Evolutionary conservation across 768 basidiomycete genomes (phyloP), one percentile per base, ranked within the genome.

Genomic region (Suillus decipiens): DNA sequence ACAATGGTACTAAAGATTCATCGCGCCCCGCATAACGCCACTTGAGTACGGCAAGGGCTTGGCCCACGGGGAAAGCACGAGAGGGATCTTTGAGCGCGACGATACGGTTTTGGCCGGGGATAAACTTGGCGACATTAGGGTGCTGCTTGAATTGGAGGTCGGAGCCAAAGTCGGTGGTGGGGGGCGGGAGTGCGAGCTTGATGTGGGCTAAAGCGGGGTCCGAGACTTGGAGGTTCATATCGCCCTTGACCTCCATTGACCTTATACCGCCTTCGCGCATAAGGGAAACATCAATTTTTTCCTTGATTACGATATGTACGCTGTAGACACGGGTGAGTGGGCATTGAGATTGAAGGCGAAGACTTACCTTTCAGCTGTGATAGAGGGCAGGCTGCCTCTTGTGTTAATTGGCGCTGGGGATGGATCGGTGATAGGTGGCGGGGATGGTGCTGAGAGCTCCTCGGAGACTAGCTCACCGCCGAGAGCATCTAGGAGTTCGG

Each of bases 111-210:
- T 79, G 78, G 63, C 86, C 85, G 12, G 89, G 86, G 0, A 79
- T 80, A 64, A 96, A 93, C 77, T 95, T 96, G 63, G 88, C 91
- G 15, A 98, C 92, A 64, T 97, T 90, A 8, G 96, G 96, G 70
- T 98, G 97, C 68, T 97, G 95, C 77, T 98, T 98, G 84, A 96
- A 97, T 75, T 96, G 95, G 48, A 98, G 77, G 43, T 84, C 88
- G 57, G 83, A 84, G 61, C 83, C 87, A 62, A 89, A 84, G 65
- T 87, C 84, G 12, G 80, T 78, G 15, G 84, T 76, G 19, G 86
- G 77, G 0, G 86, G 77, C 0, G 82, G 77, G 28, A 98, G 84
- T 17, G 80, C 78, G 61, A 98, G 80, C 56, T 85, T 85, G 71
- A 97, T 76, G 64, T 90, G 88, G 4, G 91, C 83, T 24, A 85